These are phyloP conservation scores for Martensiomyces pterosporus DNA, from an alignment of 192 early-diverging fungal genomes.

Conservation along the genomic window DNA sequence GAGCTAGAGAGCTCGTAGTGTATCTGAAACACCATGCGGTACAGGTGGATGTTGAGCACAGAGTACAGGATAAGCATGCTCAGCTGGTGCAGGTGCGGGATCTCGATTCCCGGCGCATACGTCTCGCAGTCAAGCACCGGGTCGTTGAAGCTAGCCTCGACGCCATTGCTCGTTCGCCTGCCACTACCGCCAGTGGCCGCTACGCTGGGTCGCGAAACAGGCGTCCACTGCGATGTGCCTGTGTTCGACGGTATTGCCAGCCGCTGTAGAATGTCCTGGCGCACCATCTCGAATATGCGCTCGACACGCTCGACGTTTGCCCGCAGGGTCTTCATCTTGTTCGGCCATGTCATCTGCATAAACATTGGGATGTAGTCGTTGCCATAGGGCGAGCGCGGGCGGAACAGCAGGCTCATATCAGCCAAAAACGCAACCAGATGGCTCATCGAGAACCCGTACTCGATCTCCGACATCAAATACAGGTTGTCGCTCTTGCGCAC, in stretches of 20 bases:
- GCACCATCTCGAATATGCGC: conserved; percentile 31
- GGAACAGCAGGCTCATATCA: conserved; percentile 44
- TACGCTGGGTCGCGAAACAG: not conserved
- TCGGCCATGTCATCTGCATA: conserved; percentile 18
- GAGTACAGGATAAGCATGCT: conserved; percentile 48
- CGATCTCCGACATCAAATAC: conserved; percentile 47
- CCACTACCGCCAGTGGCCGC: too few relatives aligned
- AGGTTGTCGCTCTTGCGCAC: conserved; percentile 37
- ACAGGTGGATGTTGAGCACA: conserved; percentile 44
- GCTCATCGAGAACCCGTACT: conserved; percentile 52
- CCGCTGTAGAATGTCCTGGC: conserved; percentile 30
- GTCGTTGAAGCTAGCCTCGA: conserved; percentile 9
- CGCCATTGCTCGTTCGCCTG: not conserved
- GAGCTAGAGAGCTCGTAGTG: conserved; percentile 47
- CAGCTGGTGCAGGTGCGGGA: conserved; percentile 42
- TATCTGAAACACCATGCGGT: conserved; percentile 50
- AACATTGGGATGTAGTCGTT: conserved; percentile 46
- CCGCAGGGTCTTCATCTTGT: conserved; percentile 27
- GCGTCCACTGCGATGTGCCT: not conserved
- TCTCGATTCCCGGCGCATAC: conserved; percentile 34
- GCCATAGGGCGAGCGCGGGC: conserved; percentile 43
- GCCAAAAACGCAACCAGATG: conserved; percentile 48
- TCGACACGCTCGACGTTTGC: conserved; percentile 45
- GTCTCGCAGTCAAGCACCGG: conserved; percentile 23
- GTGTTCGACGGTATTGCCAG: conserved; percentile 4